Base-by-base conservation (phyloP, 2,329 filamentous ascomycete genomes). In the Fusarium coicis region DNA sequence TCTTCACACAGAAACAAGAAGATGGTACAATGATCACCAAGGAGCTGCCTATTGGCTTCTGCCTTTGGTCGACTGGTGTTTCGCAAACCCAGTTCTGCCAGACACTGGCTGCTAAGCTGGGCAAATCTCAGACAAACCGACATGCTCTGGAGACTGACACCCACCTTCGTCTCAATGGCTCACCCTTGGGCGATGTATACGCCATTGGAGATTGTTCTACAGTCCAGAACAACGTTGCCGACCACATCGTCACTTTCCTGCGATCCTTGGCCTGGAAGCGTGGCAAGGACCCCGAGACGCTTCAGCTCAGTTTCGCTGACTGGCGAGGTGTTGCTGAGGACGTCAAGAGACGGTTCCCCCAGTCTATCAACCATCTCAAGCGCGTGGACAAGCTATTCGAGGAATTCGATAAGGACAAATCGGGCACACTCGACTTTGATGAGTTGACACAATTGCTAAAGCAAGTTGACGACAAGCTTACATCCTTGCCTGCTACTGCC, bases 1-100 rank as follows among this genome's bases (percentile, higher is more conserved):
- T 97, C 30, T 99, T 97, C 84, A 93, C 92, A 0, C 95, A 99
- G 81, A 92, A 93, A 79, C 87, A 87, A 54, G 89, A 93, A 7
- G 86, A 94, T 60, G 95, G 94, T 47, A 89, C 90, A 36, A 82
- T 91, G 1, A 77, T 97, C n/a, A 93, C 91, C 30, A 99, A 99
- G 81, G 96, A 99, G 78, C 90, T 99, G 1, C 96, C 96, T 0
- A 95, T 94, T 86, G 96, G 95, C 34, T 97, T 99, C 85, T 98
- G 96, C 77, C 87, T 99, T 19, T 99, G 96, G 96, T 98, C 96
- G 0, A 99, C 96, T 1, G 96, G 96, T 69, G 96, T 99, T 46
- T 87, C 95, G 0, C 96, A 97, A 80, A 93, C 94, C 9, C 89
- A 93, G 32, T 91, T 99, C 74, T 93, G 90, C 80, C 89, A 94